Conservation (phyloP, 371 early-diverging fungal genomes). For the Thermomucor indicae-seudaticae region DNA sequence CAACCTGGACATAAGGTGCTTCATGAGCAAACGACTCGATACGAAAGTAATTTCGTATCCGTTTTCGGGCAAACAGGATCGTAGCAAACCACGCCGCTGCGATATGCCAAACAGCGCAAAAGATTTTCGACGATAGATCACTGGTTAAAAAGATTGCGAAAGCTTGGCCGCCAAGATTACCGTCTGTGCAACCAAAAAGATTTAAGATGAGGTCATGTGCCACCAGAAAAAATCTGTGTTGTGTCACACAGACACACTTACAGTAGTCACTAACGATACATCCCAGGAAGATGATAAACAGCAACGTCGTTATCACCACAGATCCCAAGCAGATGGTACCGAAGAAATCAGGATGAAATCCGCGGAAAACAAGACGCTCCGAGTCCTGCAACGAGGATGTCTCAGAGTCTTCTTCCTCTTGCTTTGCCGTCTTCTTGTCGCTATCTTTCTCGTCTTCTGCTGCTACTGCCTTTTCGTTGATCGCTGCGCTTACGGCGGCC, state of each 20-base stretch:
- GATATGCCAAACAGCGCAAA: conserved; percentile 70
- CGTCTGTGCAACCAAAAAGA: conserved; percentile 20
- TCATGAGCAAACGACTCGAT: conserved; percentile 41
- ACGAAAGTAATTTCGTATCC: conserved; percentile 64
- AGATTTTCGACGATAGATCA: conserved; percentile 55
- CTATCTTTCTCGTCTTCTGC: conserved; percentile 5
- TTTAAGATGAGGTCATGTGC: neutral
- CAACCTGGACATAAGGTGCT: conserved; percentile 62
- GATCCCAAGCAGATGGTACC: conserved; percentile 53
- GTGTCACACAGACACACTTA: conserved; percentile 22
- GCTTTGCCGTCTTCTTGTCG: neutral
- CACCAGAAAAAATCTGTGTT: neutral
- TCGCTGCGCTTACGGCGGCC: conserved; percentile 17
- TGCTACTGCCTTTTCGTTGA: conserved; percentile 2
- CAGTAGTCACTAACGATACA: conserved; percentile 54
- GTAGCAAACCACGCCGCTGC: conserved; percentile 58
- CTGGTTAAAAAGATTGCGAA: conserved; percentile 49
- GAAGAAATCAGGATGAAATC: conserved; percentile 55
- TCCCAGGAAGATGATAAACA: conserved; percentile 64
- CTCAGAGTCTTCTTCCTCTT: conserved; percentile 3
- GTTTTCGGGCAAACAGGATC: conserved; percentile 34
- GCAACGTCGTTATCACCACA: conserved; percentile 48
- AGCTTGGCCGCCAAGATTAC: conserved; percentile 30
- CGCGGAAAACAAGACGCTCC: conserved; percentile 54
- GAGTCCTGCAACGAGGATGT: conserved; percentile 31